Evolutionary conservation across 2,329 filamentous ascomycete species (phyloP).

Genomic region (Ilyonectria robusta): DNA sequence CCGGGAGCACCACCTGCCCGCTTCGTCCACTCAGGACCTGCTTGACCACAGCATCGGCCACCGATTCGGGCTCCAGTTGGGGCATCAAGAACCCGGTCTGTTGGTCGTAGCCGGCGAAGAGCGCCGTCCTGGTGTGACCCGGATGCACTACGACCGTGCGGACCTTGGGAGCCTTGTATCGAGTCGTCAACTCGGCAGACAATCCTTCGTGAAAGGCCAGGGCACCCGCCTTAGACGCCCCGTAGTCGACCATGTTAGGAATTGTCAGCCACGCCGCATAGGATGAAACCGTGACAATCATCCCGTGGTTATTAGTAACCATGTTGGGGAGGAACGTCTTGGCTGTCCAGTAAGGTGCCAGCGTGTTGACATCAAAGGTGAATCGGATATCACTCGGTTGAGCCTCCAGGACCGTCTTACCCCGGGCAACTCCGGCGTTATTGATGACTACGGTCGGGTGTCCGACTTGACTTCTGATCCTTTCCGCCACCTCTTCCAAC

Average conservation of each 20-base stretch:
- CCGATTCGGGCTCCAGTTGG: slow-evolving; percentile 56
- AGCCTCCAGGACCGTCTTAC: slow-evolving; percentile 72
- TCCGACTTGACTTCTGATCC: slow-evolving; percentile 70
- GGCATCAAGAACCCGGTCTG: slow-evolving; percentile 55
- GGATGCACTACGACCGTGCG: slow-evolving; percentile 77
- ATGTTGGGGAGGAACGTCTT: slow-evolving; percentile 79
- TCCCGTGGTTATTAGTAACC: slow-evolving; percentile 76
- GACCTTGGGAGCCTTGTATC: slow-evolving; percentile 74
- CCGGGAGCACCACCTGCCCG: slow-evolving; percentile 63
- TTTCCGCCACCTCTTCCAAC: slow-evolving; percentile 65
- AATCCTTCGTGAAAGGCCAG: slow-evolving; percentile 78
- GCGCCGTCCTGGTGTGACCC: slow-evolving; percentile 54
- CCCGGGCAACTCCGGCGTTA: slow-evolving; percentile 76
- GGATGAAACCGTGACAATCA: slow-evolving; percentile 79
- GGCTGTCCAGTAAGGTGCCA: slow-evolving; percentile 77
- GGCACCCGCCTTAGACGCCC: slow-evolving; percentile 75
- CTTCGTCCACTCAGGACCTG: slow-evolving; percentile 65
- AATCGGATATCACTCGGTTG: slow-evolving; percentile 72
- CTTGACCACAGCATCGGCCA: slow-evolving; percentile 63
- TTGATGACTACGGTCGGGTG: slow-evolving; percentile 80
- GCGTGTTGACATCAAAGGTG: slow-evolving; percentile 79
- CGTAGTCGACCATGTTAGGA: slow-evolving; percentile 78
- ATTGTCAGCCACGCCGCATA: slow-evolving; percentile 73
- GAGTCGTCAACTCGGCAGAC: slow-evolving; percentile 68
- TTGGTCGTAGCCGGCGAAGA: slow-evolving; percentile 67